These are phyloP conservation scores for Nannochloropsis salina DNA, from an alignment of 108 stramenopile genomes.

Conservation along the genomic window DNA sequence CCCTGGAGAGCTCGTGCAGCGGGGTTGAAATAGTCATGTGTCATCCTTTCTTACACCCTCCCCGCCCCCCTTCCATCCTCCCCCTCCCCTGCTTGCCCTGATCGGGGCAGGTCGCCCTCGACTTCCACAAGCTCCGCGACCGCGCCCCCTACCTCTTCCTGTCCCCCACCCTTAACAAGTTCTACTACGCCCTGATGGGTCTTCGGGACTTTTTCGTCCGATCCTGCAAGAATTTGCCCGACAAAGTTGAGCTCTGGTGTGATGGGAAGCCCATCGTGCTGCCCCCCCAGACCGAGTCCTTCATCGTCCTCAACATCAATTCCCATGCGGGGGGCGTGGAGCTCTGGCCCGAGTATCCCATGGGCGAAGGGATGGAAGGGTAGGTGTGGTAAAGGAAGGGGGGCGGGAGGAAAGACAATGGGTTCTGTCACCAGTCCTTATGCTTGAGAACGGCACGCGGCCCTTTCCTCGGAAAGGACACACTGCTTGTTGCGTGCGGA, in stretches of 20 bases:
- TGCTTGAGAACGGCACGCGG: no score
- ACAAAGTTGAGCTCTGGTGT: constrained; percentile 17
- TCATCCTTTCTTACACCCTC: neutral
- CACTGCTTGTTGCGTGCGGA: no score
- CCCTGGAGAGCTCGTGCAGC: no score
- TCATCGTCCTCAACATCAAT: constrained; percentile 21
- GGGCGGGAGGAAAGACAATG: neutral
- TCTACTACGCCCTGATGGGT: constrained; percentile 8
- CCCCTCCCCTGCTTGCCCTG: neutral
- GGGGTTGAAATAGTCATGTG: no score
- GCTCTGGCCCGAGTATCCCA: neutral
- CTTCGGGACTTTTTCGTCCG: neutral
- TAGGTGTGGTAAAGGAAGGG: neutral
- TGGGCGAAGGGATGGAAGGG: neutral
- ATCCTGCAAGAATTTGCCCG: neutral
- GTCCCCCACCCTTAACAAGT: constrained; percentile 14
- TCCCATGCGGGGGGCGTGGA: constrained; percentile 19
- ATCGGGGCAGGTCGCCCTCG: neutral
- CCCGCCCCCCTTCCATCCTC: neutral
- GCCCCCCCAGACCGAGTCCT: neutral
- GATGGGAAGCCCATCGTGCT: neutral
- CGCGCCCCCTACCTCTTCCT: constrained; percentile 13
- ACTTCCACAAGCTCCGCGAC: neutral
- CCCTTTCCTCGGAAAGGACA: no score
- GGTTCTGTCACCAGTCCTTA: no score